Percentiles rank a stretch among this genome's conserved stretches.
phyloP scores from a whole-genome alignment of 495 filamentous ascomycete species.

The Penicillium robsamsonii region DNA sequence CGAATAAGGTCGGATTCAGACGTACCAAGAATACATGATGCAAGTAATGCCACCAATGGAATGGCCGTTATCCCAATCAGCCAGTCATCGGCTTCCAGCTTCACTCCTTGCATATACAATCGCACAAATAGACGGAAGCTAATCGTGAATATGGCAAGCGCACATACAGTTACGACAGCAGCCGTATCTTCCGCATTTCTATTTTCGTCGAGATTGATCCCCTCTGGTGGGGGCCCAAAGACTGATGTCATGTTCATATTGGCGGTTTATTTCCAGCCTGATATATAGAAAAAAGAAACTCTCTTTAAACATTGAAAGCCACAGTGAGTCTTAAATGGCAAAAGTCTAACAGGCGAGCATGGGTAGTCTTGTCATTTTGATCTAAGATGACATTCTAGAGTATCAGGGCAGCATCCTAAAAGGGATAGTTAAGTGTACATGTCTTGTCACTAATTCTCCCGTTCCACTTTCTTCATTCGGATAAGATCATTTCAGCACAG shows the following conservation, averaged over 20 bases:
- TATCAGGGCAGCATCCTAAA: background rate
- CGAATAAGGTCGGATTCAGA: too few relatives aligned
- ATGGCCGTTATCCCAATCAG: conserved; percentile 9
- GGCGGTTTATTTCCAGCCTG: background rate
- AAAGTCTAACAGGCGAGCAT: background rate
- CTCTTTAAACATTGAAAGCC: too few relatives aligned
- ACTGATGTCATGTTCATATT: conserved; percentile 8
- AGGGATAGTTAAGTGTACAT: background rate
- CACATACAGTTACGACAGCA: conserved; percentile 10
- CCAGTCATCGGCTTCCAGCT: conserved; percentile 16
- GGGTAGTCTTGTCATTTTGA: background rate
- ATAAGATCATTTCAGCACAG: background rate
- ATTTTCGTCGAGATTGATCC: conserved; percentile 14
- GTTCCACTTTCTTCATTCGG: conserved; percentile 1
- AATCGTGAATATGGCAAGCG: background rate
- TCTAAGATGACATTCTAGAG: background rate
- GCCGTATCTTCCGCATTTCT: conserved; percentile 11
- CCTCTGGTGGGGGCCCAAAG: conserved; percentile 13
- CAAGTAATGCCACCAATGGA: background rate
- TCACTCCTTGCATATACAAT: conserved; percentile 7
- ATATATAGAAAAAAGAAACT: too few relatives aligned
- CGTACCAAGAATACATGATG: background rate
- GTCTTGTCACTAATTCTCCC: background rate
- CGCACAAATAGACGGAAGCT: conserved; percentile 1
- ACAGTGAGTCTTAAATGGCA: background rate